Evolutionary conservation across 2,329 filamentous ascomycete genomes (phyloP), one percentile per base, ranked within the genome.

Genomic region (Calycina marina): DNA sequence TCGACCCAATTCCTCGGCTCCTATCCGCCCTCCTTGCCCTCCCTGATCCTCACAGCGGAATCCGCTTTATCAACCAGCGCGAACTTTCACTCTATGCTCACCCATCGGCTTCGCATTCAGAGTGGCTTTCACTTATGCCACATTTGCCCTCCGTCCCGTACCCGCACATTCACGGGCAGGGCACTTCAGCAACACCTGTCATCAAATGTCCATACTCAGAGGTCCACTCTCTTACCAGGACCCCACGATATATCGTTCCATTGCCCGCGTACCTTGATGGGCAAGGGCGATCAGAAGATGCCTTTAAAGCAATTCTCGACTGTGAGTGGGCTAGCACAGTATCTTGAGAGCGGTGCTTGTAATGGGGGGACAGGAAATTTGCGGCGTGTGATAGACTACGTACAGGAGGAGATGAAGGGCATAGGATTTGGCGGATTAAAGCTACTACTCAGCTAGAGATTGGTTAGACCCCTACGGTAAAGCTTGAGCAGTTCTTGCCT

Each of bases 291-390:
- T 15, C 28, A 35, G 28, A 32, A 32, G 25, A 22, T 6, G 18
- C 6, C 17, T 25, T 8, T 31, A 17, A 28, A 18, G 25, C 28
- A 38, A 18, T 38, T 38, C 36, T 35, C 32, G 24, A 38, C 25
- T 30, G 25, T 35, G 26, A 32, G 36, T 30, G 36, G 32, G 18
- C 29, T 38, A 16, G 32, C 29, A 26, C 32, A 37, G 24, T 25
- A 38, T 32, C 36, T 38, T 35, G 36, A 38, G 32, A 38, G 32
- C 25, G 36, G 32, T 29, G 36, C 36, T 30, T 38, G 36, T 38
- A 20, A 29, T 25, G 36, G 32, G 17, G 36, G 36, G 6, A 35
- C 18, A 6, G 25, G 6, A 32, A 32, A 18, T 31, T 35, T 32
- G 9, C 25, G 18, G 28, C 25, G 28, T 25, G 28, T 29, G 29